Evolutionary conservation across 2,329 filamentous ascomycete species (phyloP).

Genomic region (Trichoderma oligosporum): DNA sequence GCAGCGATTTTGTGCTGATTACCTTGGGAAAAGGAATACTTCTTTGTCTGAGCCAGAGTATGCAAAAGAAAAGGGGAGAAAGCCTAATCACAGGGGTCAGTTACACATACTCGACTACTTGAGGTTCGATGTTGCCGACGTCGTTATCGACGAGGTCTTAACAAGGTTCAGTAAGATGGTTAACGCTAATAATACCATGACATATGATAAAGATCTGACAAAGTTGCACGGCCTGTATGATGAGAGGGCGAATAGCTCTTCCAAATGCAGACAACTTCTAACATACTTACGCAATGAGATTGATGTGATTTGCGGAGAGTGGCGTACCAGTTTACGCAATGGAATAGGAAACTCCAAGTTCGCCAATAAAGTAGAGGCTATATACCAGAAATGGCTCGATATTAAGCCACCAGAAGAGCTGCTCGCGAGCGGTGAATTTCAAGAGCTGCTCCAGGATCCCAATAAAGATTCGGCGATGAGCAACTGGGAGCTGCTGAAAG

Average conservation of each 20-base stretch:
- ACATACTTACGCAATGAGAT: slow-evolving; percentile 35
- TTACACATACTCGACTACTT: slow-evolving; percentile 60
- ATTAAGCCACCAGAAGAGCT: slow-evolving; percentile 37
- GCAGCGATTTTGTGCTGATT: slow-evolving; percentile 33
- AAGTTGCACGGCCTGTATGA: slow-evolving; percentile 34
- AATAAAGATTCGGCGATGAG: slow-evolving; percentile 29
- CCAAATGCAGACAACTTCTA: slow-evolving; percentile 33
- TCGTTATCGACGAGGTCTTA: slow-evolving; percentile 38
- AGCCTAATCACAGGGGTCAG: slow-evolving; percentile 23
- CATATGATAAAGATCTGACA: slow-evolving; percentile 22
- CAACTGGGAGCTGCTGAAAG: slow-evolving; percentile 49
- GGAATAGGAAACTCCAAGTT: slow-evolving; percentile 22
- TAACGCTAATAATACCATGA: background rate
- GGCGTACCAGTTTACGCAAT: slow-evolving; percentile 30
- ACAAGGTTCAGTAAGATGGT: slow-evolving; percentile 30
- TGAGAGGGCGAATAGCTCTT: slow-evolving; percentile 25
- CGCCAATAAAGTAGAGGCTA: slow-evolving; percentile 30
- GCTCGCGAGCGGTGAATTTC: slow-evolving; percentile 21
- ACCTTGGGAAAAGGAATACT: slow-evolving; percentile 22
- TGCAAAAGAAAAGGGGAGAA: slow-evolving; percentile 32
- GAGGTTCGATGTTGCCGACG: slow-evolving; percentile 51
- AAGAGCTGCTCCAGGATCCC: slow-evolving; percentile 29
- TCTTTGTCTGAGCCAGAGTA: slow-evolving; percentile 42
- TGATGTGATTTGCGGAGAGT: slow-evolving; percentile 28
- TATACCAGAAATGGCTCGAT: slow-evolving; percentile 41